Conservation (phyloP, 2,329 filamentous ascomycete genomes). For the Didymella glomerata region DNA sequence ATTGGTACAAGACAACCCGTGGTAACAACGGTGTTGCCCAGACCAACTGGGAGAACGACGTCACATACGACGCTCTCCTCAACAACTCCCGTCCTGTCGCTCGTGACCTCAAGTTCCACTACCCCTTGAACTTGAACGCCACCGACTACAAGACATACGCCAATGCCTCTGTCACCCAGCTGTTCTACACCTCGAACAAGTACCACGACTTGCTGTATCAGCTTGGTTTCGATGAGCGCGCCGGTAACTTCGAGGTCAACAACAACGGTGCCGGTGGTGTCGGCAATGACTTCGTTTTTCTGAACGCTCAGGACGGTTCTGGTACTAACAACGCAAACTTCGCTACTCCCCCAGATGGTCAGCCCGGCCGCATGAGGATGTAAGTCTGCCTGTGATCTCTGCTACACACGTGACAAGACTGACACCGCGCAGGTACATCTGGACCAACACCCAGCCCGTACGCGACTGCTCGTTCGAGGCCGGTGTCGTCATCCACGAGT, state of each 20-base stretch:
- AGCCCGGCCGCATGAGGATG: conserved; percentile 59
- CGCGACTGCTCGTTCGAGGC: conserved; percentile 67
- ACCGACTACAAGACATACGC: conserved; percentile 52
- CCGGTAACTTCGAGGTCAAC: conserved; percentile 68
- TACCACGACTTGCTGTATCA: conserved; percentile 67
- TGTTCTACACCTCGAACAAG: conserved; percentile 68
- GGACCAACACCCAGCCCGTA: conserved; percentile 58
- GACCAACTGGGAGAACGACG: conserved; percentile 56
- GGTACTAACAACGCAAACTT: conserved; percentile 68
- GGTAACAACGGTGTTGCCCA: conserved; percentile 69
- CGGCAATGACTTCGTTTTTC: conserved; percentile 63
- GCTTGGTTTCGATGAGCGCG: conserved; percentile 66
- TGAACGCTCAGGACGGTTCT: conserved; percentile 65
- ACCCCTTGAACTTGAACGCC: conserved; percentile 37
- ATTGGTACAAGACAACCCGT: conserved; percentile 61
- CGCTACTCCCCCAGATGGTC: conserved; percentile 56
- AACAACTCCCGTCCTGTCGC: conserved; percentile 62
- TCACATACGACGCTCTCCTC: conserved; percentile 47
- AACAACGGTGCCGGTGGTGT: conserved; percentile 64
- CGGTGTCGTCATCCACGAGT: conserved; percentile 65
- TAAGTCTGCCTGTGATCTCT: not conserved
- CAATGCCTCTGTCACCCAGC: conserved; percentile 65
- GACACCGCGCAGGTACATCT: conserved; percentile 63
- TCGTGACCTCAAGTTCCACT: conserved; percentile 55
- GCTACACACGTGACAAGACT: not conserved